Base-by-base conservation (phyloP, 352 stramenopile genomes). In the Phytophthora sansomeana region DNA sequence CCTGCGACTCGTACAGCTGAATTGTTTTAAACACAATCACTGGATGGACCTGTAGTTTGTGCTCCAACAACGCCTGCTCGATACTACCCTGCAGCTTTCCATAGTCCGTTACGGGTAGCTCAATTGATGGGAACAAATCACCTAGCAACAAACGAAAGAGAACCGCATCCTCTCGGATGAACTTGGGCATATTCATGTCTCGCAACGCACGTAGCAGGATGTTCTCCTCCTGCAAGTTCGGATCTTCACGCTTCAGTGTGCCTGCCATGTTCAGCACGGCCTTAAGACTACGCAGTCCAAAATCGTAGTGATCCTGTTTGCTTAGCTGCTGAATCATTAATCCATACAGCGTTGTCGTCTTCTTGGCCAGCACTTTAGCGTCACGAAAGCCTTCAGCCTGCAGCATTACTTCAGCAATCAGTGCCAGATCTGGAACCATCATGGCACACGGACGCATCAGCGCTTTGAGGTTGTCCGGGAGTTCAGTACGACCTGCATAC, bases 151-250 rank as follows among this genome's bases (percentile, higher is more conserved):
- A 75, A 2, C 85, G 83, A 69, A 98, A 98, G 0, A 98, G 79
- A 7, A 90, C 91, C 0, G 97, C 78, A 66, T 98, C 96, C 69
- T 98, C 91, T 35, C 87, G 81, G 19, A 98, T 85, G 57, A 98
- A 98, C 72, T 98, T 98, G 3, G 93, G 92, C 74, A 98, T 94
- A 69, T 98, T 98, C 72, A 96, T 98, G 57, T 98, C 95, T 10
- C 97, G 87, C 46, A 99, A 75, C 3, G 97, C 98, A 54, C 96
- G 89, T 35, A 99, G 90, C 5, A 99, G 77, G 50, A 99, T 96
- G 41, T 96, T 97, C 29, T 97, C 90, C 75, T 99, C 97, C n/a
- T 94, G 85, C 30, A 97, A 80, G 51, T 98, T 97, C 0, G 88
- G 80, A 60, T 99, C 98, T 59, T 98, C 89, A 19, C 97, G 93